A percentile compares a stretch with the other conserved stretches of the same genome.
These are phyloP conservation scores for Arachis stenosperma DNA, from an alignment of 306 rosid species.

Conservation along the genomic window DNA sequence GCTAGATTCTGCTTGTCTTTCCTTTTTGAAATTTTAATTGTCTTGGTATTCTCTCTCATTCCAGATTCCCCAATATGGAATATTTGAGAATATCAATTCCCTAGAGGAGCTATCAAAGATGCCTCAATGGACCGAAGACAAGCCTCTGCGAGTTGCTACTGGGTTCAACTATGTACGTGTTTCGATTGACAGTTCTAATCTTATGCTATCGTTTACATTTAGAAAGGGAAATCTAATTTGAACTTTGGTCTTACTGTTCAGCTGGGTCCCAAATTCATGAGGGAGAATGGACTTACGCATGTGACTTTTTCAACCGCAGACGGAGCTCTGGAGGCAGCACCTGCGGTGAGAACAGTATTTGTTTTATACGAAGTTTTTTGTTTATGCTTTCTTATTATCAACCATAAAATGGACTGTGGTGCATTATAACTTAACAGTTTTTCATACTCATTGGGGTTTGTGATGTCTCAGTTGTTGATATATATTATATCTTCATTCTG, in stretches of 20 bases:
- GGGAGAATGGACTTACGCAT: constrained; percentile 78
- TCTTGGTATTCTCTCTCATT: constrained; percentile 28
- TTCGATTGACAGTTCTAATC: background rate
- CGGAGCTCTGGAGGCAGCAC: constrained; percentile 98
- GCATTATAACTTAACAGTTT: too few species aligned
- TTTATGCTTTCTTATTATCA: background rate
- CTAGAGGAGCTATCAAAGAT: constrained; percentile 73
- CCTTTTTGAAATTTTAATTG: constrained; percentile 7
- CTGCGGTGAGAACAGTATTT: constrained; percentile 69
- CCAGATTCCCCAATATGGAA: constrained; percentile 91
- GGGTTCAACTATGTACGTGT: constrained; percentile 81
- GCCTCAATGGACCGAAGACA: constrained; percentile 86
- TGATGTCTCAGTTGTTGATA: background rate
- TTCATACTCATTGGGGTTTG: background rate
- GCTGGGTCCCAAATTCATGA: constrained; percentile 92
- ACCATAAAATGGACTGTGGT: too few species aligned
- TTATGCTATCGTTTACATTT: constrained; percentile 9
- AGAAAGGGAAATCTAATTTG: constrained; percentile 17
- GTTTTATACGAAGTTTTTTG: background rate
- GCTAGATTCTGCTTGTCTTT: background rate
- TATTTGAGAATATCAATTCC: constrained; percentile 85
- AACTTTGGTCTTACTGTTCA: constrained; percentile 42
- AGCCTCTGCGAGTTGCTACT: constrained; percentile 91
- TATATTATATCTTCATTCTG: constrained; percentile 4
- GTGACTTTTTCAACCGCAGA: constrained; percentile 90